Evolutionary conservation across 306 rosid species (phyloP).

Genomic region (Fragaria nilgerrensis): DNA sequence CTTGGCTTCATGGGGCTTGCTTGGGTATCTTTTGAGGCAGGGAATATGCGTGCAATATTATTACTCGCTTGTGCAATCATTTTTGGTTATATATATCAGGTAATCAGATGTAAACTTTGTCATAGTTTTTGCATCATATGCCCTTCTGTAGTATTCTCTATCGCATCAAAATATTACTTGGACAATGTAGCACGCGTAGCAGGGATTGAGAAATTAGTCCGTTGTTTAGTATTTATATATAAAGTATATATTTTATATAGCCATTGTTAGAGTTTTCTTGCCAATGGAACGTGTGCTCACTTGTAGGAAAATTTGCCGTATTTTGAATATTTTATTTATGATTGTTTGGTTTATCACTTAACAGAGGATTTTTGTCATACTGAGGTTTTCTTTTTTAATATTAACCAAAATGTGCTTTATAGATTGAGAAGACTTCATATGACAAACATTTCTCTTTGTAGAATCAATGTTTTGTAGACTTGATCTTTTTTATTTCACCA

Average conservation of each 20-base stretch:
- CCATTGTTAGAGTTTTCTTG: not conserved
- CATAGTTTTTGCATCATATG: not conserved
- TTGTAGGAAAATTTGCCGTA: not conserved
- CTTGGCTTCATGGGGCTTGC: slow-evolving; percentile 72
- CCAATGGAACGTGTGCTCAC: not conserved
- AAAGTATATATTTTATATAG: too few relatives aligned
- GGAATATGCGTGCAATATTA: slow-evolving; percentile 55
- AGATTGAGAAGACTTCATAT: too few relatives aligned
- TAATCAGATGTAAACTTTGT: slow-evolving; percentile 10
- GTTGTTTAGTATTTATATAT: too few relatives aligned
- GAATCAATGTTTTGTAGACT: not conserved
- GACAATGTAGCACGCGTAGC: not conserved
- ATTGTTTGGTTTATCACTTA: not conserved
- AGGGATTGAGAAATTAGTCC: too few relatives aligned
- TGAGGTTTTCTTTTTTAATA: too few relatives aligned
- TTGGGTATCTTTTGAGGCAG: slow-evolving; percentile 58
- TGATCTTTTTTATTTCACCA: not conserved
- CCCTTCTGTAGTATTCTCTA: not conserved
- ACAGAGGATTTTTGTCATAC: not conserved
- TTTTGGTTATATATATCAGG: slow-evolving; percentile 88
- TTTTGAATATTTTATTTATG: not conserved
- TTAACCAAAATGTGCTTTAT: not conserved
- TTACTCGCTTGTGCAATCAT: slow-evolving; percentile 63
- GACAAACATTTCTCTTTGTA: not conserved
- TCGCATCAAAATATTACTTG: not conserved